Percentiles rank a stretch among this genome's conserved stretches.
phyloP scores from a whole-genome alignment of 1,139 yeast genomes.

The Meyerozyma carpophila region DNA sequence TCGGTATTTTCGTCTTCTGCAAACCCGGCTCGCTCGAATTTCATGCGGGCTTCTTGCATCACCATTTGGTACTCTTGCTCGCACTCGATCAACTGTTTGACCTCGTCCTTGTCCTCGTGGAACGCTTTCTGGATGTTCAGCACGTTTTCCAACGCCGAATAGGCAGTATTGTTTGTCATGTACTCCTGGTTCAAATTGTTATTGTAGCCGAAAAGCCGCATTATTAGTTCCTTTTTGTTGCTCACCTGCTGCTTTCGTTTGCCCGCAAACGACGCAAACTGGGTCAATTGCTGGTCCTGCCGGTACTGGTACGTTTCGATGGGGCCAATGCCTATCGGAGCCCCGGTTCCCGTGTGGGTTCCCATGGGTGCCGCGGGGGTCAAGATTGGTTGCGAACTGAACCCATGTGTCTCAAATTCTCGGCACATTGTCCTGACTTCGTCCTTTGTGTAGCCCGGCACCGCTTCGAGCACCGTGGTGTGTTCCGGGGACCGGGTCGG shows the following conservation, averaged over 20 bases:
- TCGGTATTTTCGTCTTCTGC: constrained; percentile 16
- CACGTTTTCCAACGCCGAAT: constrained; percentile 33
- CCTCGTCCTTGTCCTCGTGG: constrained; percentile 41
- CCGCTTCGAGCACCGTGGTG: constrained; percentile 16
- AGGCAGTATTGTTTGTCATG: constrained; percentile 38
- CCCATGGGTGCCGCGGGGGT: background rate
- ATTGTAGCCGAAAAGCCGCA: constrained; percentile 34
- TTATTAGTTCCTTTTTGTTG: constrained; percentile 37
- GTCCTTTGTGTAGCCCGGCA: constrained; percentile 39
- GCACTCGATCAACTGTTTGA: constrained; percentile 27
- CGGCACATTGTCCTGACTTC: constrained; percentile 23
- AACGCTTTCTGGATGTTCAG: constrained; percentile 35
- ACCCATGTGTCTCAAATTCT: background rate
- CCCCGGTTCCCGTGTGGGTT: too few species aligned
- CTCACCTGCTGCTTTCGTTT: constrained; percentile 37
- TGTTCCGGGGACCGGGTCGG: constrained; percentile 1
- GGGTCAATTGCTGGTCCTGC: constrained; percentile 29
- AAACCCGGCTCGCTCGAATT: background rate
- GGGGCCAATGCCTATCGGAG: background rate
- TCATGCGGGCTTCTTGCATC: constrained; percentile 19
- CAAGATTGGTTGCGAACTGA: background rate
- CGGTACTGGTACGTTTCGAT: constrained; percentile 19
- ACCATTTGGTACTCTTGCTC: constrained; percentile 27
- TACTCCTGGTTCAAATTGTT: constrained; percentile 37
- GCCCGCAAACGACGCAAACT: constrained; percentile 29